Conservation (phyloP, 495 filamentous ascomycete genomes). For the Penicillium pulvis region DNA sequence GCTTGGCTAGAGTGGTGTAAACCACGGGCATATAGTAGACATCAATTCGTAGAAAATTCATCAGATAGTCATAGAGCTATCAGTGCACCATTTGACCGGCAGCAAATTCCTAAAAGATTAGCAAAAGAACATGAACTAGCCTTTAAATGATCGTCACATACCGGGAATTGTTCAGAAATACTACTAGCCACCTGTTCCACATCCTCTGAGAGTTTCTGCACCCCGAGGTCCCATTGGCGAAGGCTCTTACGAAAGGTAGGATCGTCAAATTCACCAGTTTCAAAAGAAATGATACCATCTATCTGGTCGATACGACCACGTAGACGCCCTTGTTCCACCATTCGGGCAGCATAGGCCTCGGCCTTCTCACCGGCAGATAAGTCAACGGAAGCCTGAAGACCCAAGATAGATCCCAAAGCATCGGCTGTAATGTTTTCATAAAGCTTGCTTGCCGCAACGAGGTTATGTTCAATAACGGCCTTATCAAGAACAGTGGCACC, state of each 20-base stretch:
- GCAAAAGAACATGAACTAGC: conserved; percentile 2
- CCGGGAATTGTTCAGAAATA: conserved; percentile 45
- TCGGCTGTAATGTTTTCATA: conserved; percentile 88
- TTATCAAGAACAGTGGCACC: conserved; percentile 92
- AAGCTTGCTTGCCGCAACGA: conserved; percentile 79
- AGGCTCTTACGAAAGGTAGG: conserved; percentile 57
- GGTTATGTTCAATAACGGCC: conserved; percentile 94
- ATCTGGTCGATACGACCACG: conserved; percentile 93
- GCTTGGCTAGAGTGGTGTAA: neutral
- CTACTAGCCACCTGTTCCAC: conserved; percentile 75
- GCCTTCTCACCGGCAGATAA: conserved; percentile 71
- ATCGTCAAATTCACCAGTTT: conserved; percentile 60
- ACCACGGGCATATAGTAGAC: neutral
- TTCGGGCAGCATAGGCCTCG: conserved; percentile 86
- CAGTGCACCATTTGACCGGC: conserved; percentile 33
- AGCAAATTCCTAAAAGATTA: conserved; percentile 35
- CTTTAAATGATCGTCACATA: conserved; percentile 18
- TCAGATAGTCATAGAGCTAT: conserved; percentile 11
- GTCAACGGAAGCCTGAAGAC: conserved; percentile 51
- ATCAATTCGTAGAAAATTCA: conserved; percentile 23
- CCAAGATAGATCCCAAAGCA: conserved; percentile 74
- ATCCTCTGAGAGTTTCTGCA: conserved; percentile 81
- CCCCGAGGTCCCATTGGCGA: conserved; percentile 85
- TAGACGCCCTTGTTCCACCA: conserved; percentile 93
- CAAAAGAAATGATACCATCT: conserved; percentile 83